Evolutionary conservation across 78 protist species (phyloP).

Genomic region (Dictyostelium purpureum): DNA sequence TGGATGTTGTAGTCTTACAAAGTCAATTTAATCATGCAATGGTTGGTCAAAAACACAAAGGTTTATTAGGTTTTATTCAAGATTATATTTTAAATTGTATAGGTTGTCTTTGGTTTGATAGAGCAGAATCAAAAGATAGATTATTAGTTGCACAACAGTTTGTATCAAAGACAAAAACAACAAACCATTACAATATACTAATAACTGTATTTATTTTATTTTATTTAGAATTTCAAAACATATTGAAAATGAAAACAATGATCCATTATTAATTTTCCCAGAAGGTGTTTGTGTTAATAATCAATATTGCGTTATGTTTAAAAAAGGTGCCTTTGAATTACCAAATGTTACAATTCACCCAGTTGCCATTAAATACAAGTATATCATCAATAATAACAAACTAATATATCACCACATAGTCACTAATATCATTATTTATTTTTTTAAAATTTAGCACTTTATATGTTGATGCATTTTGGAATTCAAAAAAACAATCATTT

Average conservation of each 20-base stretch:
- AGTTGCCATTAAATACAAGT: constrained; percentile 96
- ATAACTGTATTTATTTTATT: neutral
- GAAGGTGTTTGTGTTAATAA: constrained; percentile 96
- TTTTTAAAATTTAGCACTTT: constrained; percentile 64
- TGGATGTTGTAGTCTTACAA: constrained; percentile 86
- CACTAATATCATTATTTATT: neutral
- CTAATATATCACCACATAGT: neutral
- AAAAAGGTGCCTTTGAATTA: constrained; percentile 93
- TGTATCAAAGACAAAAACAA: neutral
- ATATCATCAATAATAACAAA: neutral
- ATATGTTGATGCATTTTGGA: constrained; percentile 94
- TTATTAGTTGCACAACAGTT: constrained; percentile 48
- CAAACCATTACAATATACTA: neutral
- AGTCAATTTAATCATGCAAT: constrained; percentile 66
- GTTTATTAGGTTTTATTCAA: constrained; percentile 90
- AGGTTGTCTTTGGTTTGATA: constrained; percentile 94
- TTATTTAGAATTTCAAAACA: constrained; percentile 72
- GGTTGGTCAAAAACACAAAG: constrained; percentile 90
- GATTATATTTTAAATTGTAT: constrained; percentile 79
- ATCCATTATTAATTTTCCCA: constrained; percentile 92
- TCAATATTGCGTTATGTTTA: constrained; percentile 92
- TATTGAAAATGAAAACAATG: constrained; percentile 67
- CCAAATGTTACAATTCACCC: constrained; percentile 87
- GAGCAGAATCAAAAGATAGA: constrained; percentile 83
- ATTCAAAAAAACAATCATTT: constrained; percentile 89